Conservation (phyloP, 2,329 filamentous ascomycete genomes). For the Diaporthe vaccinii region DNA sequence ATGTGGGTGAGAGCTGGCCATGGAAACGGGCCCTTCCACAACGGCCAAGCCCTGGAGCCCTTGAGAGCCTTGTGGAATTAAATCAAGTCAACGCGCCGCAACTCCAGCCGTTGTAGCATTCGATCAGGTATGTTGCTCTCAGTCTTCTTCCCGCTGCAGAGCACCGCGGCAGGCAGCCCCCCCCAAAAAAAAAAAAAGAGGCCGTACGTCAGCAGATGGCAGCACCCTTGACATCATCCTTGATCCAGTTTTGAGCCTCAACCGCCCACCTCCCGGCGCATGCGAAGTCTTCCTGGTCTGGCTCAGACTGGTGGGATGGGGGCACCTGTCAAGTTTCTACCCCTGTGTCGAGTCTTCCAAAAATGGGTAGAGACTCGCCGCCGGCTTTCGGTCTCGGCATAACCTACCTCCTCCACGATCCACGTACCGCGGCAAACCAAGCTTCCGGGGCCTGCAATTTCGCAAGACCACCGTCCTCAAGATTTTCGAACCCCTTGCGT, state of each 20-base stretch:
- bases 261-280: background rate
- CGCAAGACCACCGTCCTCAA: background rate
- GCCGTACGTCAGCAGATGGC: background rate
- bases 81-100: background rate
- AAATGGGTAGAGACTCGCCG: conserved; percentile 22
- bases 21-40: background rate
- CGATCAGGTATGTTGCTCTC: background rate
- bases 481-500: background rate
- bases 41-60: background rate
- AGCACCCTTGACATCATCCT: conserved; percentile 6
- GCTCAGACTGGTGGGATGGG: background rate
- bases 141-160: background rate
- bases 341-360: conserved; percentile 31
- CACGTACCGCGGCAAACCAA: conserved; percentile 26
- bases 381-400: conserved; percentile 32
- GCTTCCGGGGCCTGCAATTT: conserved; percentile 31
- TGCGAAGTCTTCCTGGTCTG: background rate
- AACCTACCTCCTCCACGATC: conserved; percentile 14
- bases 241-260: conserved; percentile 21
- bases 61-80: background rate
- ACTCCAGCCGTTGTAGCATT: background rate
- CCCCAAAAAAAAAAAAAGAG: background rate
- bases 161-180: background rate
- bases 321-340: conserved; percentile 22
- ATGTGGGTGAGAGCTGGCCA: background rate